Conservation (phyloP, 306 rosid species). For the Rosa multiflora region DNA sequence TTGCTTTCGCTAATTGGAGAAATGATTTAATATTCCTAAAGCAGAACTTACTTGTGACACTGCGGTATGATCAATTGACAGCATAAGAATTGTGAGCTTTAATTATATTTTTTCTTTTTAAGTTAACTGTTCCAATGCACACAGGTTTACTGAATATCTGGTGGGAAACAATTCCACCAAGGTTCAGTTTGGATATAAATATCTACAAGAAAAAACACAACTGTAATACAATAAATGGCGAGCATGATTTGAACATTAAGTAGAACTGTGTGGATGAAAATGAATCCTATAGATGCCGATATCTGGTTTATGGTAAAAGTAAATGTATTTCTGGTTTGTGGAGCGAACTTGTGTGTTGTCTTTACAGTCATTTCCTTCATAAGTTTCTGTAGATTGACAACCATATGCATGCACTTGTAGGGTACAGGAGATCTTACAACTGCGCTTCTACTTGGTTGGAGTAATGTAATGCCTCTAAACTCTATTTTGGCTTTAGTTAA, state of each 20-base stretch:
- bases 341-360: not conserved
- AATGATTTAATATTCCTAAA: not conserved
- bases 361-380: not conserved
- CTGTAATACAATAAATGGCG: not conserved
- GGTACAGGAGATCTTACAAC: slow-evolving; percentile 93
- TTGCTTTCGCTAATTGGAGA: not conserved
- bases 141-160: not conserved
- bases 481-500: slow-evolving; percentile 11
- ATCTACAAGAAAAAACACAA: not conserved
- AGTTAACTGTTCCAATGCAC: not conserved
- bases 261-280: not conserved
- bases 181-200: not conserved
- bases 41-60: not conserved
- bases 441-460: slow-evolving; percentile 93
- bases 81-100: not conserved
- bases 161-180: not conserved
- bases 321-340: not conserved
- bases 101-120: not conserved
- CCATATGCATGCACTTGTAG: slow-evolving; percentile 40
- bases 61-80: not conserved
- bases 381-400: slow-evolving; percentile 14
- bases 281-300: not conserved
- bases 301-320: not conserved
- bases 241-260: not conserved
- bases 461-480: slow-evolving; percentile 63